Conservation (phyloP, 768 basidiomycete genomes). For the Xanthoconium stramineum region DNA sequence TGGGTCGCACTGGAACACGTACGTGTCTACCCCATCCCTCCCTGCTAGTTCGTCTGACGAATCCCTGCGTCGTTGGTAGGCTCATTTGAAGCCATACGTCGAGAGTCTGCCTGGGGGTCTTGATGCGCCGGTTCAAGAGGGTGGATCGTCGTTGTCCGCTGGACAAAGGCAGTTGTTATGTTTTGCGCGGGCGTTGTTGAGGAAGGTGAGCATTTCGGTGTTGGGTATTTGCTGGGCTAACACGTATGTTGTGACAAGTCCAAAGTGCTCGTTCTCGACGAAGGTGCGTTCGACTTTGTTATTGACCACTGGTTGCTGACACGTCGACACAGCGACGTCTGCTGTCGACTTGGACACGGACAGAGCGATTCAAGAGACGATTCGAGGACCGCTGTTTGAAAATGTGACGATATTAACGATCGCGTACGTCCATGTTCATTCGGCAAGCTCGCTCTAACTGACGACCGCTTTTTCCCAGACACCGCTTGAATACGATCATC, state of each 20-base stretch:
- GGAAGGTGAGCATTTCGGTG: slow-evolving; percentile 47
- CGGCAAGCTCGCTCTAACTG: neutral
- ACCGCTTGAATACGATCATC: slow-evolving; percentile 81
- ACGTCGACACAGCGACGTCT: slow-evolving; percentile 60
- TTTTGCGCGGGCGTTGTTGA: slow-evolving; percentile 80
- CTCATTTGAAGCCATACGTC: slow-evolving; percentile 66
- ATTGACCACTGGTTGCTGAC: neutral
- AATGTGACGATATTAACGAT: slow-evolving; percentile 84
- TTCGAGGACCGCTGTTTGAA: slow-evolving; percentile 73
- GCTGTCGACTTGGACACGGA: slow-evolving; percentile 92
- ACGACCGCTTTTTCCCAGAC: slow-evolving; percentile 34
- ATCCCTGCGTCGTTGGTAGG: slow-evolving; percentile 31
- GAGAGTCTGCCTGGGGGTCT: slow-evolving; percentile 62
- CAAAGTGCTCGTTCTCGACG: slow-evolving; percentile 90
- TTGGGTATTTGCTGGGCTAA: too few relatives aligned
- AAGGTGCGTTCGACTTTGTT: slow-evolving; percentile 46
- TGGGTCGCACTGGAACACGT: slow-evolving; percentile 83
- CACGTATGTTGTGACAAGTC: slow-evolving; percentile 39
- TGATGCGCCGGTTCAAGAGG: slow-evolving; percentile 73
- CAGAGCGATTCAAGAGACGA: slow-evolving; percentile 82
- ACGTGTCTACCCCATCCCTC: neutral
- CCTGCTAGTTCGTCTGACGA: neutral
- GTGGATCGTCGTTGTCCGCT: slow-evolving; percentile 75
- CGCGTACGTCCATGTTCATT: slow-evolving; percentile 50
- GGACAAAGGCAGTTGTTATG: slow-evolving; percentile 89